Conservation (phyloP, 805 yeast genomes). For the Ogataea philodendri region DNA sequence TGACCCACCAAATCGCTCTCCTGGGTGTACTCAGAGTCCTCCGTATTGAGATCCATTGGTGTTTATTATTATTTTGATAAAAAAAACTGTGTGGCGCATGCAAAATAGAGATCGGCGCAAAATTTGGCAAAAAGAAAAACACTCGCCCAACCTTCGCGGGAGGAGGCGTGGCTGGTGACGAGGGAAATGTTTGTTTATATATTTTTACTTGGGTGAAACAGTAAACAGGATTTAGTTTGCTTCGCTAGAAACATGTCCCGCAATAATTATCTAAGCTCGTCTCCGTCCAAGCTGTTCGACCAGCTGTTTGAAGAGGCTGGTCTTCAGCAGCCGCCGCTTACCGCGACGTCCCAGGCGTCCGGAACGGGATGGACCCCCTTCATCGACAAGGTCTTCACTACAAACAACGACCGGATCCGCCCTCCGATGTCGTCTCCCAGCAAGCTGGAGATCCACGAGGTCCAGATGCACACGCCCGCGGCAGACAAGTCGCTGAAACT, state of each 20-base stretch:
- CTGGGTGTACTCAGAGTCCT: not conserved
- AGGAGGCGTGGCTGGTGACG: conserved; percentile 2
- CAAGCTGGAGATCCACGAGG: conserved; percentile 10
- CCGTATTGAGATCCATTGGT: not conserved
- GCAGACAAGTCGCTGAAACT: conserved; percentile 23
- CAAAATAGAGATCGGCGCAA: too few species aligned
- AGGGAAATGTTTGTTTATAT: conserved; percentile 4
- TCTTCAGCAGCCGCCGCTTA: conserved; percentile 7
- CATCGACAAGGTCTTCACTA: conserved; percentile 26
- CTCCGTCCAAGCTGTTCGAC: conserved; percentile 32
- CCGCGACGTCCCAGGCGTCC: conserved; percentile 10
- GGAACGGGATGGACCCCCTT: conserved; percentile 30
- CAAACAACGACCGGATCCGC: conserved; percentile 3
- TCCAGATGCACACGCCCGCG: conserved; percentile 22
- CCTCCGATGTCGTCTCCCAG: conserved; percentile 20
- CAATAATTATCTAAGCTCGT: conserved; percentile 27
- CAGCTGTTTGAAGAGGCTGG: conserved; percentile 23
- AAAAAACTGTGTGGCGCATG: too few species aligned
- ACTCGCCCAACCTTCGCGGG: conserved; percentile 1
- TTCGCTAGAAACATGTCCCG: conserved; percentile 18
- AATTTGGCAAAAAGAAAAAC: too few species aligned
- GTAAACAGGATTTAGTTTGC: conserved; percentile 5
- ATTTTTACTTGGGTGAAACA: conserved; percentile 8
- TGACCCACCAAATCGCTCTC: not conserved
- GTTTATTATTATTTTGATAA: conserved; percentile 1